Evolutionary conservation across 2,329 filamentous ascomycete species (phyloP).

Genomic region (Mycosphaerelloides madeirae): DNA sequence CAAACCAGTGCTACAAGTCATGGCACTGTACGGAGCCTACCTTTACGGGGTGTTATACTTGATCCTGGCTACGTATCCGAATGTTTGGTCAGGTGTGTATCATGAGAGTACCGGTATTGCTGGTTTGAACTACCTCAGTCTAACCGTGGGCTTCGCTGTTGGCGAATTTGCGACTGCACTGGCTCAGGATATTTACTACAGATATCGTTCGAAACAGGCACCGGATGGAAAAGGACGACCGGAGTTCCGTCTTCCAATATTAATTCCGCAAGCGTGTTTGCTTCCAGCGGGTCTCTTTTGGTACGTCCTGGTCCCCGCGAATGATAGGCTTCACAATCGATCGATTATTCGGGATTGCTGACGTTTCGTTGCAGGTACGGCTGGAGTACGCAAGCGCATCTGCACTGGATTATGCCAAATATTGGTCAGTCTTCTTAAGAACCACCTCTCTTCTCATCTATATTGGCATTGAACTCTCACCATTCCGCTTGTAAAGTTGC

Average conservation of each 20-base stretch:
- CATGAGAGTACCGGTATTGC: slow-evolving; percentile 20
- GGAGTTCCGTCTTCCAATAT: slow-evolving; percentile 43
- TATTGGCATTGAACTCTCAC: too few relatives aligned
- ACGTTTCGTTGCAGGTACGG: too few relatives aligned
- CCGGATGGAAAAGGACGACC: slow-evolving; percentile 29
- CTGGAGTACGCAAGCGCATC: too few relatives aligned
- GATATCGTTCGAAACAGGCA: slow-evolving; percentile 7
- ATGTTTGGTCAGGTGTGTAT: slow-evolving; percentile 22
- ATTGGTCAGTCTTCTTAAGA: too few relatives aligned
- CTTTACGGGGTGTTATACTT: slow-evolving; percentile 27
- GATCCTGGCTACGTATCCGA: slow-evolving; percentile 23
- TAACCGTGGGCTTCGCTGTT: slow-evolving; percentile 48
- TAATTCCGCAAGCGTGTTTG: slow-evolving; percentile 42
- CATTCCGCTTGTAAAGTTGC: too few relatives aligned
- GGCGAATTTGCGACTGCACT: slow-evolving; percentile 34
- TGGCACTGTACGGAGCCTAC: slow-evolving; percentile 23
- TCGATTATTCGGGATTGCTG: too few relatives aligned
- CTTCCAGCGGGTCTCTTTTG: slow-evolving; percentile 24
- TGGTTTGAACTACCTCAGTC: slow-evolving; percentile 24
- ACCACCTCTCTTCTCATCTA: too few relatives aligned
- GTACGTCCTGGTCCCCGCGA: slow-evolving; percentile 25
- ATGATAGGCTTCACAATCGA: slow-evolving; percentile 21
- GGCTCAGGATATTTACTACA: slow-evolving; percentile 24
- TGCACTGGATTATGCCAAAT: too few relatives aligned
- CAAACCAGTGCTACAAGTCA: slow-evolving; percentile 23